These are phyloP conservation scores for Chytriomyces hyalinus DNA, from an alignment of 192 early-diverging fungal species.

Conservation along the genomic window DNA sequence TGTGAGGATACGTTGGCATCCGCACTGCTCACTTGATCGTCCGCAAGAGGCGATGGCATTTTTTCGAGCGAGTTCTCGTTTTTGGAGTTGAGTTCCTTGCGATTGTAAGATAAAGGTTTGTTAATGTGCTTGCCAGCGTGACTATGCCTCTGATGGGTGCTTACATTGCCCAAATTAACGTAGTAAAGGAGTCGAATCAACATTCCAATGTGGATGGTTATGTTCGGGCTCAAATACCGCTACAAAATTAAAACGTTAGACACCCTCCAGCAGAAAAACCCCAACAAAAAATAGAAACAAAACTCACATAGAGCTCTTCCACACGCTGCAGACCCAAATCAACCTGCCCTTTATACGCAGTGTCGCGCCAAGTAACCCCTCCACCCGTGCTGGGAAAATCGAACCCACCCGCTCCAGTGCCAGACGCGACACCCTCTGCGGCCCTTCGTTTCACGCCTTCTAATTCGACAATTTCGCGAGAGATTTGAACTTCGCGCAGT, in stretches of 20 bases:
- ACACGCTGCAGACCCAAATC: conserved; percentile 35
- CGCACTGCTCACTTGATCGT: background rate
- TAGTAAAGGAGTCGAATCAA: conserved; percentile 58
- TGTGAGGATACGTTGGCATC: background rate
- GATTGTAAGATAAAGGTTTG: too few relatives aligned
- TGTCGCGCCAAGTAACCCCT: background rate
- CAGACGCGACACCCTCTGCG: background rate
- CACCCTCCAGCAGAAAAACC: background rate
- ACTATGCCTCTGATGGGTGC: background rate
- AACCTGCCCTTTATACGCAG: background rate
- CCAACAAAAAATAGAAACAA: background rate
- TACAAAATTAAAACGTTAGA: conserved; percentile 11
- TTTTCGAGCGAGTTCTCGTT: too few relatives aligned
- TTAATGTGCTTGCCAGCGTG: too few relatives aligned
- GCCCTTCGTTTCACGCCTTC: conserved; percentile 20
- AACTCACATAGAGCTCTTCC: conserved; percentile 47
- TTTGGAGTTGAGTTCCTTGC: too few relatives aligned
- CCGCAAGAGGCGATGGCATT: too few relatives aligned
- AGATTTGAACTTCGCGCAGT: conserved; percentile 40
- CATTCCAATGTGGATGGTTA: conserved; percentile 52
- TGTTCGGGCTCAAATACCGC: conserved; percentile 43
- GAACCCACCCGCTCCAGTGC: background rate
- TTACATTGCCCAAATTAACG: conserved; percentile 52
- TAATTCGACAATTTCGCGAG: conserved; percentile 15
- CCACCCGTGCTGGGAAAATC: background rate